Percentiles rank a stretch among this genome's conserved stretches.
Evolutionary conservation across 352 stramenopile genomes (phyloP).

Genomic region (Phytophthora chlamydospora): DNA sequence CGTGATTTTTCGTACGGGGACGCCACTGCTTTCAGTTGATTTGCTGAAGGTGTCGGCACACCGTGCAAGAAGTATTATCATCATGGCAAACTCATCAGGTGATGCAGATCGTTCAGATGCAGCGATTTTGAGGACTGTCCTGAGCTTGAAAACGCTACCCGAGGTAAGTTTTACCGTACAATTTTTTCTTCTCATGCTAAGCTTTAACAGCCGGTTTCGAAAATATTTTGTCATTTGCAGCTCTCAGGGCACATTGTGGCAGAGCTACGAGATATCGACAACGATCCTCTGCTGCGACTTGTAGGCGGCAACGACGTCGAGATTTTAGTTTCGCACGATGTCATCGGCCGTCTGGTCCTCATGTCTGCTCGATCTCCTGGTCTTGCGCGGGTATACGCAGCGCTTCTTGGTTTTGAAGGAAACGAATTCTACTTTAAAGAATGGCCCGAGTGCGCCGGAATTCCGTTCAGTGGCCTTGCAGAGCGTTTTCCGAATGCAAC

Average conservation of each 20-base stretch:
- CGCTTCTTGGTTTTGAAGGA: slow-evolving; percentile 86
- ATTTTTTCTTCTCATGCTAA: too few species aligned
- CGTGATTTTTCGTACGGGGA: slow-evolving; percentile 84
- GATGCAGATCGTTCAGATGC: slow-evolving; percentile 87
- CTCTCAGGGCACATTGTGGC: slow-evolving; percentile 83
- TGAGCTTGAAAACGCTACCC: slow-evolving; percentile 81
- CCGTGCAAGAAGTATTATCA: slow-evolving; percentile 79
- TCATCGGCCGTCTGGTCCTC: slow-evolving; percentile 89
- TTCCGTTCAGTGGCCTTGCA: slow-evolving; percentile 65
- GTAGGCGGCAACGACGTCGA: slow-evolving; percentile 83
- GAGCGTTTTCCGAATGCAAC: slow-evolving; percentile 85
- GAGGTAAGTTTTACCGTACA: slow-evolving; percentile 31
- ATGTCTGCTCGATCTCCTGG: slow-evolving; percentile 86
- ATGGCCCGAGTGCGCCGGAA: slow-evolving; percentile 79
- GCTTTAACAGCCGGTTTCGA: not conserved
- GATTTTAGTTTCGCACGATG: slow-evolving; percentile 87
- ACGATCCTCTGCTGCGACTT: slow-evolving; percentile 77
- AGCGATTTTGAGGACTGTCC: slow-evolving; percentile 72
- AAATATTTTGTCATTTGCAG: slow-evolving; percentile 17
- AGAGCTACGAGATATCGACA: slow-evolving; percentile 90
- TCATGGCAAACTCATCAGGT: slow-evolving; percentile 73
- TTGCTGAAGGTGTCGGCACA: slow-evolving; percentile 83
- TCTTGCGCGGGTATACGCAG: slow-evolving; percentile 71
- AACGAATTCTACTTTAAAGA: slow-evolving; percentile 92
- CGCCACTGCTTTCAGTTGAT: slow-evolving; percentile 80